Evolutionary conservation across 192 early-diverging fungal genomes (phyloP), one percentile per base, ranked within the genome.

Genomic region (Mortierella antarctica): DNA sequence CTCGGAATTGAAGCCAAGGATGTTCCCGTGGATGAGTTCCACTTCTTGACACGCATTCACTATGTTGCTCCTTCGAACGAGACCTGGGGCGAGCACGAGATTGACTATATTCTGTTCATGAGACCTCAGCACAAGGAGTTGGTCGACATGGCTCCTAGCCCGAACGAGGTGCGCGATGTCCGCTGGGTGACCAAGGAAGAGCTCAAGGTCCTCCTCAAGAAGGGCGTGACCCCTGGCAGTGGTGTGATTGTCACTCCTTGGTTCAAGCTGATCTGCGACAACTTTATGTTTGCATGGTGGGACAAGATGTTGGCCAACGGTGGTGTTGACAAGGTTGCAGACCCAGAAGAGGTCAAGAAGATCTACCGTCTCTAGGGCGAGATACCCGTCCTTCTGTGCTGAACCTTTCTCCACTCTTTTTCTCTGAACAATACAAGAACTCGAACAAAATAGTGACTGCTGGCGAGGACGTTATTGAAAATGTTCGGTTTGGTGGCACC

Each of bases 41-140:
- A 93, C 67, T 99, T 92, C 82, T 86, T 99, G 78, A 99, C 98
- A 15, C 88, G 94, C 50, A 97, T 99, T 59, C 98, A 99, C 71
- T 99, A 99, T 82, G 67, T 96, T 70, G 96, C 98, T 21, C 93
- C 95, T n/a, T 95, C 93, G 20, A 95, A 99, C 68, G 96, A 95
- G 21, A 66, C 94, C 65, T 99, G 98, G 98, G 98, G 98, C n/a
- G 98, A 99, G 84, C 98, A 99, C 80, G 98, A 99, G 86, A 81
- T 99, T 57, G 98, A 99, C 71, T 98, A 98, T 74, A 96, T 99
- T 65, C 87, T 99, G 74, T 94, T 99, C 70, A 89, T 93, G 70
- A 87, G 90, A 73, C 93, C 92, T 15, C 68, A 88, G 63, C 65
- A 81, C 67, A 81, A 80, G 77, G 70, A 94, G 45, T 58, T 62